Conservation (phyloP, 202 grass and related monocot genomes). For the Saccharum hybrid region DNA sequence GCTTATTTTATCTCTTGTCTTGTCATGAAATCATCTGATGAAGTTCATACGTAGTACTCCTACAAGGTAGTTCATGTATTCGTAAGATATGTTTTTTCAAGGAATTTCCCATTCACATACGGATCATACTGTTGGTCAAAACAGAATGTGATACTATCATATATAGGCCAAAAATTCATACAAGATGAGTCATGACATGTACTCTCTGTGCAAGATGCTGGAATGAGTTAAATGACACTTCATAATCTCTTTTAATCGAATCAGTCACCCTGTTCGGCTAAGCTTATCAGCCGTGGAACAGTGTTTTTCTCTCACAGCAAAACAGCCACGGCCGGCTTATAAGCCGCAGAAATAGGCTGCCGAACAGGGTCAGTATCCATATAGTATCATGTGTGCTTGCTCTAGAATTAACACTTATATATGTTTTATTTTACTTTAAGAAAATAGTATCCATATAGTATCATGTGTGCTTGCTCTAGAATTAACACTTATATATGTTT, state of each 20-base stretch:
- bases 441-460: not conserved
- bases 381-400: not conserved
- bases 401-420: not conserved
- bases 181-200: not conserved
- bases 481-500: not conserved
- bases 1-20: not conserved
- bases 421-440: no score
- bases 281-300: no score
- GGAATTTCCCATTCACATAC: not conserved
- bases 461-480: not conserved
- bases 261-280: no score
- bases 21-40: conserved; percentile 18
- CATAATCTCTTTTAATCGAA: not conserved
- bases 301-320: no score
- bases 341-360: no score
- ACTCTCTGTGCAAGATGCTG: not conserved
- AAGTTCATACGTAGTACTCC: not conserved
- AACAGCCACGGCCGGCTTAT: no score
- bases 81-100: not conserved
- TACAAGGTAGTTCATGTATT: no score
- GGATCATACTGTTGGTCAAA: not conserved
- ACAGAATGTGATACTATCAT: not conserved
- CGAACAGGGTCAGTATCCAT: no score
- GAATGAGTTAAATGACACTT: not conserved
- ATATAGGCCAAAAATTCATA: not conserved